These are phyloP conservation scores for Mycena citricolor DNA, from an alignment of 1,284 basidiomycete species.

Conservation along the genomic window DNA sequence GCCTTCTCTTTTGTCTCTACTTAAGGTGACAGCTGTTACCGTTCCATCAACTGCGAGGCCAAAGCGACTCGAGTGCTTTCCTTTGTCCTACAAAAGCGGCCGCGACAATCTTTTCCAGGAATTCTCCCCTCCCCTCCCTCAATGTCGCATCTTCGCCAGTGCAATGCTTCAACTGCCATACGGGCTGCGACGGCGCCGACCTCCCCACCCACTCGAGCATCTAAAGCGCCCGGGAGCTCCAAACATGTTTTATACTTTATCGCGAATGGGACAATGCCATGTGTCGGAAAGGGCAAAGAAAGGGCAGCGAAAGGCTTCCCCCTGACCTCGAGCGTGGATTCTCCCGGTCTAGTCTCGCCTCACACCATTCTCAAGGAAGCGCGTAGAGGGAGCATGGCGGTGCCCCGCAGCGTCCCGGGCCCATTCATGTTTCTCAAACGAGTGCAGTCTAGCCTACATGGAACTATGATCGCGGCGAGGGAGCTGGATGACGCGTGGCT, in stretches of 20 bases:
- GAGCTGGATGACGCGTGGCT: slow-evolving; percentile 13
- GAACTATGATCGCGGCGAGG: slow-evolving; percentile 16
- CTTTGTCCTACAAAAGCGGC: too few relatives aligned
- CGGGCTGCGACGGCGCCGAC: too few relatives aligned
- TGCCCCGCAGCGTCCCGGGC: slow-evolving; percentile 6
- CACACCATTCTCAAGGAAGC: slow-evolving; percentile 2
- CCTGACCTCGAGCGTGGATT: neutral
- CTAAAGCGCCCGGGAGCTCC: slow-evolving; percentile 9
- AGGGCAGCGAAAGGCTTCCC: too few relatives aligned
- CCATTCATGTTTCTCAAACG: slow-evolving; percentile 19
- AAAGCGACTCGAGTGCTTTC: too few relatives aligned
- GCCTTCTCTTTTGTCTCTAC: too few relatives aligned
- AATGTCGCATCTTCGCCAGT: too few relatives aligned
- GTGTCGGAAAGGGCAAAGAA: neutral
- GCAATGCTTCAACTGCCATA: too few relatives aligned
- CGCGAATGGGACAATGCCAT: slow-evolving; percentile 10
- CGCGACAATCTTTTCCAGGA: too few relatives aligned
- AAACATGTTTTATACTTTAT: slow-evolving; percentile 16
- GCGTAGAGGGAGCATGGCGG: slow-evolving; percentile 1
- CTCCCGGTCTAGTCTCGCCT: slow-evolving; percentile 4
- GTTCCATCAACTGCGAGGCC: too few relatives aligned
- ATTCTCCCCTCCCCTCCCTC: too few relatives aligned
- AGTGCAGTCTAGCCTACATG: slow-evolving; percentile 15
- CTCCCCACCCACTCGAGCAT: too few relatives aligned
- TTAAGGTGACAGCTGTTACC: too few relatives aligned